Evolutionary conservation across 2,329 filamentous ascomycete genomes (phyloP).

Genomic region (Calonectria ilicicola): DNA sequence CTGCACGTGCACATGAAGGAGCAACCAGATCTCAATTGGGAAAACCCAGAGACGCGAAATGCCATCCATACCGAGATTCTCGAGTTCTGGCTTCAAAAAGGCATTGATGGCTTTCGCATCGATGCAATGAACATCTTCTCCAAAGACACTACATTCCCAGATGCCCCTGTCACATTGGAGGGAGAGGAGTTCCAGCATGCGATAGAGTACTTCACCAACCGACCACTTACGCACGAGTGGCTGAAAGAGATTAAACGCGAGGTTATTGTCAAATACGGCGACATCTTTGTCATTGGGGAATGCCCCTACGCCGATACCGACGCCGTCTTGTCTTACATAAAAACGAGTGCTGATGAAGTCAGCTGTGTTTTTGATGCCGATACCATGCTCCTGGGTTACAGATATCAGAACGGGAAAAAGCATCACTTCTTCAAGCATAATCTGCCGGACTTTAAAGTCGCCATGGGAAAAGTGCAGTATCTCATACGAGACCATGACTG

Average conservation of each 20-base stretch:
- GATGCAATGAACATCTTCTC: constrained; percentile 77
- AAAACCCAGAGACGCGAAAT: constrained; percentile 71
- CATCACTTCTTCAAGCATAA: background rate
- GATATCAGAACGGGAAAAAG: background rate
- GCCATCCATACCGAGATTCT: constrained; percentile 71
- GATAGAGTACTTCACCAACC: constrained; percentile 61
- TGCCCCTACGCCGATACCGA: constrained; percentile 68
- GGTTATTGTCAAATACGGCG: constrained; percentile 66
- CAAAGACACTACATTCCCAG: constrained; percentile 66
- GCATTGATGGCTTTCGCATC: constrained; percentile 76
- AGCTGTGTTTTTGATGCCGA: background rate
- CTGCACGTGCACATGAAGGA: constrained; percentile 76
- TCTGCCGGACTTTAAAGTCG: constrained; percentile 26
- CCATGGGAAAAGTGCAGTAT: constrained; percentile 57
- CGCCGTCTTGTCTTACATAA: constrained; percentile 52
- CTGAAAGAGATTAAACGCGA: constrained; percentile 67
- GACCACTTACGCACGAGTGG: constrained; percentile 73
- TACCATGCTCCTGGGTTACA: constrained; percentile 27
- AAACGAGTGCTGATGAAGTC: background rate
- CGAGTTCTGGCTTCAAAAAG: constrained; percentile 77
- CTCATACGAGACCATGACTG: constrained; percentile 56
- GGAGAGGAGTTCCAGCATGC: constrained; percentile 59
- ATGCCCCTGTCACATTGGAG: constrained; percentile 60
- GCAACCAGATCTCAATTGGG: constrained; percentile 85
- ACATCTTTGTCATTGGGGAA: constrained; percentile 72